These are phyloP conservation scores for Aurantiochytrium sp. DNA, from an alignment of 108 stramenopile genomes.

Conservation along the genomic window DNA sequence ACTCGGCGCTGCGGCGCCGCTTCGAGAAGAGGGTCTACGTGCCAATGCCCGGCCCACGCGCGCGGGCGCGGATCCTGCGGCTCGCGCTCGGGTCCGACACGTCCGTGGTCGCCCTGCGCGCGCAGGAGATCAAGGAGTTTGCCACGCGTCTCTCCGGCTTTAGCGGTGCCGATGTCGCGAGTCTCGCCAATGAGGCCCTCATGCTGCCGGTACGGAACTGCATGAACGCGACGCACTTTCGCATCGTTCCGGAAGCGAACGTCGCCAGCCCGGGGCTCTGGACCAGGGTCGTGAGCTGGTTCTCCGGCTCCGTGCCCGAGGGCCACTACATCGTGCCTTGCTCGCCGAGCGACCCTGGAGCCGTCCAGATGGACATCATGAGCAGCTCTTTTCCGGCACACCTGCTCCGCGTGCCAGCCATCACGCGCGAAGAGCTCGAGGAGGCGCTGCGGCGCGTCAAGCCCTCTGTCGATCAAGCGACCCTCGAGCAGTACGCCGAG, in stretches of 20 bases:
- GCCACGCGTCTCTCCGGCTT: conserved; percentile 75
- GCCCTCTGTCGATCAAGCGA: background rate
- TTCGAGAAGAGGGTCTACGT: conserved; percentile 99
- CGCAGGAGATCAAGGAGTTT: conserved; percentile 72
- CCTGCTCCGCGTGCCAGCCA: background rate
- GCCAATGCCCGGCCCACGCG: conserved; percentile 71
- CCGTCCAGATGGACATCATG: background rate
- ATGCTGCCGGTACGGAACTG: conserved; percentile 92
- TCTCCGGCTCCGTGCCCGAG: background rate
- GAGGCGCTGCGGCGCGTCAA: background rate
- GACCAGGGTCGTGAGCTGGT: background rate
- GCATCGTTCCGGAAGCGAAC: background rate
- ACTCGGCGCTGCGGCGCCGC: conserved; percentile 96
- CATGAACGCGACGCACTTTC: conserved; percentile 86
- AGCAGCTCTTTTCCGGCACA: background rate
- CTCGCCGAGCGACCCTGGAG: background rate
- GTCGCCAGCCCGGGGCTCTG: background rate
- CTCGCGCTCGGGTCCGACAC: conserved; percentile 77
- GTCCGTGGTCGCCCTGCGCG: conserved; percentile 74
- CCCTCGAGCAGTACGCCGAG: background rate
- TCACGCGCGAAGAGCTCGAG: background rate
- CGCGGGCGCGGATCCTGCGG: conserved; percentile 76
- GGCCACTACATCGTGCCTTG: background rate
- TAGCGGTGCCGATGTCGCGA: conserved; percentile 84
- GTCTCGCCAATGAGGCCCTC: conserved; percentile 90